Evolutionary conservation across 352 stramenopile genomes (phyloP).

Genomic region (Globisporangium mamillatum): DNA sequence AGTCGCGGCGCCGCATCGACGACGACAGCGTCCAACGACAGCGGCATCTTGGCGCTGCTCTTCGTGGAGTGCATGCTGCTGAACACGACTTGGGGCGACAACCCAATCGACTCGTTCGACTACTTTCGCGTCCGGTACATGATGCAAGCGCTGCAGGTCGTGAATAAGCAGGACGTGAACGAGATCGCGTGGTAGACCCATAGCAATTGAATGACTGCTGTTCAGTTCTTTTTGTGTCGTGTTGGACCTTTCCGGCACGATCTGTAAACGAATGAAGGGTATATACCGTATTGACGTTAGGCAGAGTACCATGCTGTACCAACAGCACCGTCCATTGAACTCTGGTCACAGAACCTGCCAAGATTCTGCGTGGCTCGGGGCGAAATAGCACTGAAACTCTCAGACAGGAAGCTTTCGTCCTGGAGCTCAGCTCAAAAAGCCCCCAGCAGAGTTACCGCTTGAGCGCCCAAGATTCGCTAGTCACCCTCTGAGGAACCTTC

Average conservation of each 20-base stretch:
- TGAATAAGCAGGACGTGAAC: constrained; percentile 11
- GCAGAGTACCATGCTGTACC: neutral
- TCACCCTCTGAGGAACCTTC: too few relatives aligned
- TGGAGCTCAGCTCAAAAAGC: too few relatives aligned
- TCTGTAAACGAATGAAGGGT: neutral
- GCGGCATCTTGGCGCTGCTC: constrained; percentile 16
- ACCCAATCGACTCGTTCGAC: constrained; percentile 10
- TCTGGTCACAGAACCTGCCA: too few relatives aligned
- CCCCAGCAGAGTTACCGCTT: too few relatives aligned
- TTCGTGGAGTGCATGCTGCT: constrained; percentile 14
- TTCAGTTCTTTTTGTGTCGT: neutral
- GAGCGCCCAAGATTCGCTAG: too few relatives aligned
- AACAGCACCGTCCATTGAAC: neutral
- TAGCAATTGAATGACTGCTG: too few relatives aligned
- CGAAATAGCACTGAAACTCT: too few relatives aligned
- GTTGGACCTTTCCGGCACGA: neutral
- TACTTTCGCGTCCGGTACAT: constrained; percentile 17
- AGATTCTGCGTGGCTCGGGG: too few relatives aligned
- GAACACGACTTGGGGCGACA: constrained; percentile 14
- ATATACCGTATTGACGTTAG: too few relatives aligned
- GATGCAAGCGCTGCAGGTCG: constrained; percentile 13
- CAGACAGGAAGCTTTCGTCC: too few relatives aligned
- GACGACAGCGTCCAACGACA: neutral
- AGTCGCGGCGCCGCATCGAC: neutral
- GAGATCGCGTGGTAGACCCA: neutral